Evolutionary conservation across 352 stramenopile species (phyloP).

Genomic region (Phytophthora aleatoria): DNA sequence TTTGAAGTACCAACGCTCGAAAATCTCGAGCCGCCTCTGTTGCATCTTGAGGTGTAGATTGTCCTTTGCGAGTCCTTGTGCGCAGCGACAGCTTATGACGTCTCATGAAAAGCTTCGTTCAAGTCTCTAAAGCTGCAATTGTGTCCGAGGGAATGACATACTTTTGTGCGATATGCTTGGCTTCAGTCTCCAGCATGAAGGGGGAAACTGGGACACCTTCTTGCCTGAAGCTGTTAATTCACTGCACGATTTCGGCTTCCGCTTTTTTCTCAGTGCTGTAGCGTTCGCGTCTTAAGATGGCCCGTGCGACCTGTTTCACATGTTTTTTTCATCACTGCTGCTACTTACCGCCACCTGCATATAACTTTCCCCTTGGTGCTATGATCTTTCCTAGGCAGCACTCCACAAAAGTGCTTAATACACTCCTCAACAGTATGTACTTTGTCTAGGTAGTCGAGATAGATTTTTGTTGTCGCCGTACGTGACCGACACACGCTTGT

Average conservation of each 20-base stretch:
- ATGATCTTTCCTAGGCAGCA: not conserved
- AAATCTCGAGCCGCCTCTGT: slow-evolving; percentile 2
- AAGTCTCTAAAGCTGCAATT: not conserved
- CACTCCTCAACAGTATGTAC: not conserved
- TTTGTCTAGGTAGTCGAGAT: not conserved
- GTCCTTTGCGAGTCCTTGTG: slow-evolving; percentile 3
- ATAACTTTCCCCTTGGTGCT: not conserved
- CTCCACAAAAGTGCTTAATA: not conserved
- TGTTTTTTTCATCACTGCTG: too few relatives aligned
- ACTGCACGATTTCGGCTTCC: not conserved
- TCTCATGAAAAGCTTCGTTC: slow-evolving; percentile 12
- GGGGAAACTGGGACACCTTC: not conserved
- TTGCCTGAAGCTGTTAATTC: not conserved
- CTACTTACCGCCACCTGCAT: not conserved
- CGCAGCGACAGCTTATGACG: slow-evolving; percentile 14
- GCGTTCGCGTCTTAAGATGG: not conserved
- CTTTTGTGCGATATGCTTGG: not conserved
- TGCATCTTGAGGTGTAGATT: slow-evolving; percentile 14
- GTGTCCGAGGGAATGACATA: not conserved
- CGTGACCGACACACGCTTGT: not conserved
- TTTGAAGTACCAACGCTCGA: not conserved
- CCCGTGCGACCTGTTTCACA: not conserved
- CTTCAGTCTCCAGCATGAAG: not conserved
- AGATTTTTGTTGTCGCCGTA: slow-evolving; percentile 6
- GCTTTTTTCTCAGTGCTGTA: not conserved